Evolutionary conservation across 2,329 filamentous ascomycete genomes (phyloP).

Genomic region (Microthyrium microscopicum): DNA sequence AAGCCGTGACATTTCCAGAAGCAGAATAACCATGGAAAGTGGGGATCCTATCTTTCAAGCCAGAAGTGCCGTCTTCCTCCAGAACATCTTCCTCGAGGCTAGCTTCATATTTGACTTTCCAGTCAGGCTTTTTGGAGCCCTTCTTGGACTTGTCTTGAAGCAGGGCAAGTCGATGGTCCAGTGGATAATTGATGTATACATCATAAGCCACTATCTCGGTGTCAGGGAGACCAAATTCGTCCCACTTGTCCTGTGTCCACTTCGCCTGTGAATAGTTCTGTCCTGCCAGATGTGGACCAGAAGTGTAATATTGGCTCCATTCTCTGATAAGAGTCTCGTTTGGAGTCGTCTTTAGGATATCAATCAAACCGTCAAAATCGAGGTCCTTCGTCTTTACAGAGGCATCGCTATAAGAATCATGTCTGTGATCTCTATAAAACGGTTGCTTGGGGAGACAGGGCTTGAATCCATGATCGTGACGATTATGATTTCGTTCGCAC

Average conservation of each 20-base stretch:
- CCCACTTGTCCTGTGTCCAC: conserved; percentile 33
- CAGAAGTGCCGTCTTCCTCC: conserved; percentile 64
- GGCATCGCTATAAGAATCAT: neutral
- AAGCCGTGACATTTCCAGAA: conserved; percentile 75
- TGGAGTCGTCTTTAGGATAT: conserved; percentile 37
- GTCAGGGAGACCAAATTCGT: conserved; percentile 30
- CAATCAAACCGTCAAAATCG: conserved; percentile 27
- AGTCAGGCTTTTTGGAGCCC: conserved; percentile 20
- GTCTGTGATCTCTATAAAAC: conserved; percentile 22
- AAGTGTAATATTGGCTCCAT: conserved; percentile 34
- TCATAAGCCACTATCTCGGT: conserved; percentile 32
- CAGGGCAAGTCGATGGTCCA: conserved; percentile 28
- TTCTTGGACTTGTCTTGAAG: conserved; percentile 28
- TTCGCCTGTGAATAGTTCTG: conserved; percentile 35
- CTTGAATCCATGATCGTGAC: conserved; percentile 19
- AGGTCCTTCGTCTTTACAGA: neutral
- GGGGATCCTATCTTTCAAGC: conserved; percentile 55
- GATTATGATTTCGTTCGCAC: conserved; percentile 11
- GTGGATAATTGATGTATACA: conserved; percentile 34
- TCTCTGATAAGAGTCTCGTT: conserved; percentile 32
- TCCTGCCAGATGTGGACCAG: conserved; percentile 33
- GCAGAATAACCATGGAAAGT: conserved; percentile 94
- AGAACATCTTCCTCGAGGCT: conserved; percentile 71
- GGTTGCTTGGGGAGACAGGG: conserved; percentile 24
- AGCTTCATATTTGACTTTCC: conserved; percentile 59